Evolutionary conservation across 2,329 filamentous ascomycete genomes (phyloP).

Genomic region (Periconia macrospinosa): DNA sequence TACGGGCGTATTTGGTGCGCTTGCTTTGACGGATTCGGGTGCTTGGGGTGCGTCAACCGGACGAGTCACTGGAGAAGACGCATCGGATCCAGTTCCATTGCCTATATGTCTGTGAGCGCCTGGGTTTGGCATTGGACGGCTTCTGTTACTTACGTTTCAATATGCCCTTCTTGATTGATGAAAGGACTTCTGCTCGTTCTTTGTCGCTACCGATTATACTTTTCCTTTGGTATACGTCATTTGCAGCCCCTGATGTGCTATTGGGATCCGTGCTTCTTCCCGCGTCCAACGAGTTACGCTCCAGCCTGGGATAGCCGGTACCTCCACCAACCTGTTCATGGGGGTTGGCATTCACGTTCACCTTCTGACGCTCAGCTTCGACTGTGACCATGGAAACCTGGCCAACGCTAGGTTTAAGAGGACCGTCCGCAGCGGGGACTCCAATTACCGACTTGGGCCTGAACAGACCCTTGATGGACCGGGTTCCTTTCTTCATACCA

Average conservation of each 20-base stretch:
- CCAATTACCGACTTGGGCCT: slow-evolving; percentile 90
- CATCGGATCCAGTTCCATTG: slow-evolving; percentile 60
- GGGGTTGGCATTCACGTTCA: slow-evolving; percentile 74
- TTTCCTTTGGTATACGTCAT: slow-evolving; percentile 66
- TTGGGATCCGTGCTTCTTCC: slow-evolving; percentile 49
- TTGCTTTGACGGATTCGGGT: slow-evolving; percentile 80
- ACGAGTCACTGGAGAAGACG: slow-evolving; percentile 69
- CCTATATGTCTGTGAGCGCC: slow-evolving; percentile 32
- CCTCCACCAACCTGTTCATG: slow-evolving; percentile 69
- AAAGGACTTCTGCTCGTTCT: slow-evolving; percentile 88
- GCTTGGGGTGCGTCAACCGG: slow-evolving; percentile 64
- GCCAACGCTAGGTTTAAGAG: slow-evolving; percentile 70
- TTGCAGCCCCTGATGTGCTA: slow-evolving; percentile 37
- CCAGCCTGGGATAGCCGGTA: slow-evolving; percentile 81
- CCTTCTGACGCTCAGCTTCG: slow-evolving; percentile 84
- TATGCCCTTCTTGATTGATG: slow-evolving; percentile 92
- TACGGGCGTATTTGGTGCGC: slow-evolving; percentile 85
- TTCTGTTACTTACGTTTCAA: slow-evolving; percentile 71
- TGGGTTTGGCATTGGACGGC: neutral
- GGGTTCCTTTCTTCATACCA: slow-evolving; percentile 92
- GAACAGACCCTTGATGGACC: slow-evolving; percentile 92
- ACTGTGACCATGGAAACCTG: slow-evolving; percentile 94
- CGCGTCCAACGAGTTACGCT: slow-evolving; percentile 78
- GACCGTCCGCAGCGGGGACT: slow-evolving; percentile 69
- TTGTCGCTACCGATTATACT: slow-evolving; percentile 90